These are phyloP conservation scores for Glonium stellatum DNA, from an alignment of 495 filamentous ascomycete genomes.

Conservation along the genomic window DNA sequence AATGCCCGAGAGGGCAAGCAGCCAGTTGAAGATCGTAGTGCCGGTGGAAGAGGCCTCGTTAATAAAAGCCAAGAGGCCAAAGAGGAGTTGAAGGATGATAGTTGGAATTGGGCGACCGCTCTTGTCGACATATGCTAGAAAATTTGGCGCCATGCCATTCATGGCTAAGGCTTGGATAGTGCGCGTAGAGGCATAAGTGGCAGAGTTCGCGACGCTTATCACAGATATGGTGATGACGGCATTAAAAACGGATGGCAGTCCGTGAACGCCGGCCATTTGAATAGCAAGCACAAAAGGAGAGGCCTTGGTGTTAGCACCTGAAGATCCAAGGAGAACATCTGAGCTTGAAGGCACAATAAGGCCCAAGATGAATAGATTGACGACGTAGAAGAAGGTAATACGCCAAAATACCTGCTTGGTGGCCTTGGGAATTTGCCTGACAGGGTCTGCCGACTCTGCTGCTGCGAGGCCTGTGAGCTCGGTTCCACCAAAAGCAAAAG, in stretches of 20 bases:
- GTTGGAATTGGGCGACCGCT: conserved; percentile 51
- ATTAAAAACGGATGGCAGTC: conserved; percentile 67
- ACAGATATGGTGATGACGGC: conserved; percentile 65
- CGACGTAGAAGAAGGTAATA: conserved; percentile 64
- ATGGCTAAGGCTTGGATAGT: conserved; percentile 34
- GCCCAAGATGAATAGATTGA: conserved; percentile 66
- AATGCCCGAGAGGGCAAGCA: conserved; percentile 49
- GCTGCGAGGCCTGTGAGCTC: conserved; percentile 46
- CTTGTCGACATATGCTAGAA: conserved; percentile 54
- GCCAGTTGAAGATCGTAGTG: conserved; percentile 52
- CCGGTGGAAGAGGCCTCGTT: conserved; percentile 42
- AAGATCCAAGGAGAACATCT: conserved; percentile 40
- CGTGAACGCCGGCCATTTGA: conserved; percentile 55
- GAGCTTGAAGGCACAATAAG: conserved; percentile 58
- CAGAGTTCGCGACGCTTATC: conserved; percentile 40
- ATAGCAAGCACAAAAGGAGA: conserved; percentile 73
- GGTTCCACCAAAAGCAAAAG: conserved; percentile 62
- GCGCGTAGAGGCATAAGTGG: conserved; percentile 34
- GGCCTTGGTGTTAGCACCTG: conserved; percentile 47
- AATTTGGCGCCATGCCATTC: conserved; percentile 44
- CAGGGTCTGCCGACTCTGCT: conserved; percentile 41
- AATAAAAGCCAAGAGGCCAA: conserved; percentile 51
- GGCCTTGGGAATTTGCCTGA: conserved; percentile 29
- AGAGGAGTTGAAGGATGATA: conserved; percentile 41
- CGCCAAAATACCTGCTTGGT: conserved; percentile 28